phyloP scores from a whole-genome alignment of 345 rosid species.

The Pseudoturritis turrita region DNA sequence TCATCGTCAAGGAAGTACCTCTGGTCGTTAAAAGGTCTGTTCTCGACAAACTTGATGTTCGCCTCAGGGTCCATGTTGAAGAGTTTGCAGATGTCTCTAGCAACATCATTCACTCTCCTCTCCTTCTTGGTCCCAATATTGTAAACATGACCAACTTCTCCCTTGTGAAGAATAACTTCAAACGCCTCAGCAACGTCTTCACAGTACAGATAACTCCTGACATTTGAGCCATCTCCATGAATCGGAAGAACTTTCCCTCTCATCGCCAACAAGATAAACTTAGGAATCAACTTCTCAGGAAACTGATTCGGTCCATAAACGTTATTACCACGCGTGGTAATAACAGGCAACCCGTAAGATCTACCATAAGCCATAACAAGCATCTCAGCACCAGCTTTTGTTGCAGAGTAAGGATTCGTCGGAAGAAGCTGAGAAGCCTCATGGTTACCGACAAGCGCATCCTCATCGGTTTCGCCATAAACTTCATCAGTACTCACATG shows the following conservation, averaged over 20 bases:
- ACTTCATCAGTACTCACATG: slow-evolving; percentile 95
- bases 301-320: slow-evolving; percentile 90
- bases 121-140: slow-evolving; percentile 88
- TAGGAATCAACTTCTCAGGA: slow-evolving; percentile 87
- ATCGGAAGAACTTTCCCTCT: slow-evolving; percentile 60
- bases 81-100: slow-evolving; percentile 67
- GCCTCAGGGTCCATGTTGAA: slow-evolving; percentile 61
- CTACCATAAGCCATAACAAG: slow-evolving; percentile 96
- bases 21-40: slow-evolving; percentile 86
- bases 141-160: slow-evolving; percentile 89
- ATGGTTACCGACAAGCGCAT: slow-evolving; percentile 86
- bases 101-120: slow-evolving; percentile 88
- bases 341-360: slow-evolving; percentile 85
- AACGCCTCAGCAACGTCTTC: slow-evolving; percentile 95
- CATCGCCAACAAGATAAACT: slow-evolving; percentile 80
- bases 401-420: slow-evolving; percentile 86
- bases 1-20: slow-evolving; percentile 86
- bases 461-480: slow-evolving; percentile 91
- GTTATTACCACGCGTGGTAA: slow-evolving; percentile 89
- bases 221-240: slow-evolving; percentile 87
- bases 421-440: slow-evolving; percentile 98
- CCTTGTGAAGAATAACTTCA: slow-evolving; percentile 83
- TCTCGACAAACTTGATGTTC: slow-evolving; percentile 71
- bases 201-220: slow-evolving; percentile 75
- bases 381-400: slow-evolving; percentile 93